Base-by-base conservation (phyloP, 75 land plant genomes). In the Selaginella tamariscina region DNA sequence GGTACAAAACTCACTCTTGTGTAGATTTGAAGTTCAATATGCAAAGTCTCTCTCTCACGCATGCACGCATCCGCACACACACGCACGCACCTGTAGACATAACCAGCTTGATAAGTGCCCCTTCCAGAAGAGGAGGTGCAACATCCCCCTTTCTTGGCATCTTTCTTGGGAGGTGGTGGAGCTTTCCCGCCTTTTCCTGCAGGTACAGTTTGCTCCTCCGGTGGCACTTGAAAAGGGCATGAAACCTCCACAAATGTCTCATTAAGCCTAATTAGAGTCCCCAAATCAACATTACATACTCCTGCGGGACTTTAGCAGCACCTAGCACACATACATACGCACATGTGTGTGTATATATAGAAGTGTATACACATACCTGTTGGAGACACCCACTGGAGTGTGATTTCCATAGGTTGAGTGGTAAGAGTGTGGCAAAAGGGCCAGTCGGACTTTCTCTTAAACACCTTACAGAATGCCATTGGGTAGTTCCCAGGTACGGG, bases 361-460 rank as follows among this genome's bases (percentile, higher is more conserved):
- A 24, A 22, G 64, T 30, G n/a, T 24, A 31, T 71, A 24, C 31
- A 1, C 5, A 65, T 24, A 0, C 75, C 75, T 1, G 75, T 55
- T 2, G 79, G 75, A 23, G 79, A 77, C 29, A 68, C 66, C 79
- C 79, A 77, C n/a, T 49, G 39, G 8, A 77, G 29, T 2, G 32
- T 67, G 20, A 68, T 32, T 0, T 31, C 32, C 71, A 77, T 49
- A 0, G 55, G n/a, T 31, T 77, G 66, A 24, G 62, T 54, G 15
- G 70, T 29, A 0, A 77, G 5, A 24, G 49, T 62, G 54, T 77
- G 75, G 32, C 70, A 72, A 1, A 77, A 69, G 26, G 23, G 71
- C 29, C 68, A 77, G 23, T 73, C 56, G 1, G 75, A 68, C 0
- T 31, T 39, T n/a, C 71, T 62, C 23, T 59, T 49, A 64, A 59